phyloP scores from a whole-genome alignment of 352 stramenopile genomes.

The Phytophthora tentaculata region DNA sequence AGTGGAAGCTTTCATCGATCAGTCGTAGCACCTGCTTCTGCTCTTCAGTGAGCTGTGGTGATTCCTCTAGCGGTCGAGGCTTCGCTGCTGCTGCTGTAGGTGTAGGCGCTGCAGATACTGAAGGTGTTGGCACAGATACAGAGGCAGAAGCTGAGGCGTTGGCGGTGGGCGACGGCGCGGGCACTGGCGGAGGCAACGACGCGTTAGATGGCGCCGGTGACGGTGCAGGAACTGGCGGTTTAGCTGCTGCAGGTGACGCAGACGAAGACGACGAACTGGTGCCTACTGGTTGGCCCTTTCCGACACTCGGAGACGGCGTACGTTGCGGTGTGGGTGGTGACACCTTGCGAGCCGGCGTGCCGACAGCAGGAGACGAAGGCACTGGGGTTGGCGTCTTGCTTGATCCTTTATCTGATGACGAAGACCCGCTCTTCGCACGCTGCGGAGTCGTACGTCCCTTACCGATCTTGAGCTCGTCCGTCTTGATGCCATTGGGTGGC shows the following conservation, averaged over 20 bases:
- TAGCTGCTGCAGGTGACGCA: conserved; percentile 43
- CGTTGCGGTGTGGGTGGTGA: conserved; percentile 45
- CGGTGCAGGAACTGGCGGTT: conserved; percentile 23
- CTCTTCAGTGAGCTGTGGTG: conserved; percentile 73
- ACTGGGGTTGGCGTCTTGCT: conserved; percentile 36
- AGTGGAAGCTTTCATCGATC: conserved; percentile 92
- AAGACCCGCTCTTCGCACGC: conserved; percentile 51
- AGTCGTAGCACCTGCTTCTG: conserved; percentile 80
- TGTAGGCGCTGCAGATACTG: conserved; percentile 23
- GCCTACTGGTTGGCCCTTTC: conserved; percentile 30
- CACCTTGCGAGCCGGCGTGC: conserved; percentile 42
- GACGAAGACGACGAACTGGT: conserved; percentile 43
- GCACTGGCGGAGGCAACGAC: conserved; percentile 40
- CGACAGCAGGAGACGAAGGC: conserved; percentile 41
- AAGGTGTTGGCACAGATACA: conserved; percentile 22
- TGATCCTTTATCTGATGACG: conserved; percentile 43
- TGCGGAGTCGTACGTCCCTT: conserved; percentile 61
- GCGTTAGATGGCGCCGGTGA: conserved; percentile 33
- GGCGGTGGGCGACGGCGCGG: conserved; percentile 26
- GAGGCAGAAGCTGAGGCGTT: conserved; percentile 11
- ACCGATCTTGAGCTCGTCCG: conserved; percentile 52
- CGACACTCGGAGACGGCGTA: conserved; percentile 42
- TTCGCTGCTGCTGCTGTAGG: conserved; percentile 33
- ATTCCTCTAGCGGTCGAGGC: conserved; percentile 42
- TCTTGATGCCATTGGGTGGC: conserved; percentile 36